A percentile compares a stretch with the other conserved stretches of the same genome.
These are phyloP conservation scores for Chaetomiaceae sp. DNA, from an alignment of 2,329 filamentous ascomycete genomes.

Conservation along the genomic window DNA sequence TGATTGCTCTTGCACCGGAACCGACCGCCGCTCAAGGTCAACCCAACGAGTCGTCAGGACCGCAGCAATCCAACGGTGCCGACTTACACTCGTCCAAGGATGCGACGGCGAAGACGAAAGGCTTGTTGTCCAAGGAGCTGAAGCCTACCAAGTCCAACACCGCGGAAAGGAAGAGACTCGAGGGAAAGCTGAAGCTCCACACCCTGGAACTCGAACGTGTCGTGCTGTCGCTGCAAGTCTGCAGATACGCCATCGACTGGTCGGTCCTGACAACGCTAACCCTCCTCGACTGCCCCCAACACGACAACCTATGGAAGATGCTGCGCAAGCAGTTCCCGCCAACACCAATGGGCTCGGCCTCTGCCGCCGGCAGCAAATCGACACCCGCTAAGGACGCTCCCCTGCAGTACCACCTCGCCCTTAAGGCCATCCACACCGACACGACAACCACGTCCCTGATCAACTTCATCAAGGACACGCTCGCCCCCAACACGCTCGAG, in stretches of 20 bases:
- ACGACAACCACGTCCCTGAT: conserved; percentile 64
- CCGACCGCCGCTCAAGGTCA: conserved; percentile 14
- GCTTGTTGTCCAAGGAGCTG: background rate
- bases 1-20: background rate
- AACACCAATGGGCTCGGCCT: conserved; percentile 30
- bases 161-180: conserved; percentile 36
- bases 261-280: conserved; percentile 66
- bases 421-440: conserved; percentile 75
- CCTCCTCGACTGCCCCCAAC: conserved; percentile 66
- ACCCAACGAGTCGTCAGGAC: background rate
- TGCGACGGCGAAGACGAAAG: conserved; percentile 6
- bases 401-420: conserved; percentile 56
- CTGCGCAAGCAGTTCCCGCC: conserved; percentile 60
- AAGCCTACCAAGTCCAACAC: conserved; percentile 13
- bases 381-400: conserved; percentile 30
- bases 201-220: conserved; percentile 72
- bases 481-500: conserved; percentile 76
- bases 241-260: conserved; percentile 71
- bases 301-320: conserved; percentile 71
- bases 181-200: conserved; percentile 62
- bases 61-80: too few species aligned
- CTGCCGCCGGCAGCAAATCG: conserved; percentile 23
- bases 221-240: conserved; percentile 65
- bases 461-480: conserved; percentile 69
- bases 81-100: background rate